Evolutionary conservation across 176 grass and related monocot species (phyloP).

Genomic region (Microstegium vimineum): DNA sequence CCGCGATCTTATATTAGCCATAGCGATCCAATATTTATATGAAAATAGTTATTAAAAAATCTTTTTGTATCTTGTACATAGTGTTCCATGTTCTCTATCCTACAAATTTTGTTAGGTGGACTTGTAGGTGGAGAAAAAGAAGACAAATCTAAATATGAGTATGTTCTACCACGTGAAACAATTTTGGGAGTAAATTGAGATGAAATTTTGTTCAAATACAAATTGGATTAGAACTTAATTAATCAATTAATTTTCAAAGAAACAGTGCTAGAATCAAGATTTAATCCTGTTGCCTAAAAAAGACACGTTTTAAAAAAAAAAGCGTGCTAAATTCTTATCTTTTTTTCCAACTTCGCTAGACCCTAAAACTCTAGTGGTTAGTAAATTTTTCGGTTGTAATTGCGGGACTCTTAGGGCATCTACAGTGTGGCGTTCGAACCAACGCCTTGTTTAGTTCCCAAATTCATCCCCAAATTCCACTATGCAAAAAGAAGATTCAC

Average conservation of each 20-base stretch:
- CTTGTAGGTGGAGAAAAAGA: background rate
- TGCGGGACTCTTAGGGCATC: too few relatives aligned
- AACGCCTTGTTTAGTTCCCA: too few relatives aligned
- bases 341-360: background rate
- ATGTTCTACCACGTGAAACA: too few relatives aligned
- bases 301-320: background rate
- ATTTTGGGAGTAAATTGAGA: background rate
- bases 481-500: too few relatives aligned
- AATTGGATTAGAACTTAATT: background rate
- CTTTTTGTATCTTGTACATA: background rate
- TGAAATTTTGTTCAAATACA: background rate
- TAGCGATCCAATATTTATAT: background rate
- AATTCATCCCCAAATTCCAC: too few relatives aligned
- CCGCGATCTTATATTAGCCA: too few relatives aligned
- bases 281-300: background rate
- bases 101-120: background rate
- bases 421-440: too few relatives aligned
- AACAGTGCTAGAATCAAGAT: background rate
- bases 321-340: background rate
- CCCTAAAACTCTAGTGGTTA: background rate
- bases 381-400: background rate
- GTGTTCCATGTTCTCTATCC: background rate
- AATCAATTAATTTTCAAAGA: background rate
- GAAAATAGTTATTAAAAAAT: background rate
- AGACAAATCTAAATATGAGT: too few relatives aligned